Evolutionary conservation across 495 filamentous ascomycete species (phyloP).

Genomic region (Xylaria castorea): DNA sequence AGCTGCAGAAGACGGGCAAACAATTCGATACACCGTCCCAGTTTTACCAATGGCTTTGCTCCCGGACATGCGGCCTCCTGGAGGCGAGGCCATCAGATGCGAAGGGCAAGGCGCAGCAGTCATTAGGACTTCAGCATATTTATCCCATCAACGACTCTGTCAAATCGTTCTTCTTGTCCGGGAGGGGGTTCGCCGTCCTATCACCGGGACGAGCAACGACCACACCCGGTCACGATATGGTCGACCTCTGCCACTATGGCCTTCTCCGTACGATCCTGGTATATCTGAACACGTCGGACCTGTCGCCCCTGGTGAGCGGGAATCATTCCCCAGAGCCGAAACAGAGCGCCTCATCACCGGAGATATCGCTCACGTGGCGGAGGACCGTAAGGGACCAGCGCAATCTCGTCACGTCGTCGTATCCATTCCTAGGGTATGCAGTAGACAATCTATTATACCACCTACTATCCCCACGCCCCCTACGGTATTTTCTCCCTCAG

Average conservation of each 20-base stretch:
- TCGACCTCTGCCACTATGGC: slow-evolving; percentile 44
- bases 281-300: slow-evolving; percentile 49
- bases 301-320: slow-evolving; percentile 39
- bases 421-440: slow-evolving; percentile 49
- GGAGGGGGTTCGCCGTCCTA: slow-evolving; percentile 44
- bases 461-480: slow-evolving; percentile 39
- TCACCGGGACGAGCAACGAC: slow-evolving; percentile 17
- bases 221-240: slow-evolving; percentile 29
- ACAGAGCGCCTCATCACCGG: not conserved
- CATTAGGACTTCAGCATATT: slow-evolving; percentile 44
- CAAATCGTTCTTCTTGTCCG: slow-evolving; percentile 45
- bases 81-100: slow-evolving; percentile 38
- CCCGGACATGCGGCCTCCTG: slow-evolving; percentile 47
- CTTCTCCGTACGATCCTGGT: slow-evolving; percentile 44
- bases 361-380: slow-evolving; percentile 23
- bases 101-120: slow-evolving; percentile 31
- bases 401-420: slow-evolving; percentile 38
- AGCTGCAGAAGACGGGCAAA: slow-evolving; percentile 43
- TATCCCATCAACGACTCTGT: slow-evolving; percentile 46
- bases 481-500: slow-evolving; percentile 48
- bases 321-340: not conserved
- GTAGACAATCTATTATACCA: slow-evolving; percentile 46
- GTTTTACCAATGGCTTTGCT: slow-evolving; percentile 46
- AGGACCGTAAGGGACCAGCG: slow-evolving; percentile 36
- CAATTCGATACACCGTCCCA: slow-evolving; percentile 43